A percentile compares a stretch with the other conserved stretches of the same genome.
phyloP scores from a whole-genome alignment of 2,329 filamentous ascomycete genomes.

The Fusarium floridanum region DNA sequence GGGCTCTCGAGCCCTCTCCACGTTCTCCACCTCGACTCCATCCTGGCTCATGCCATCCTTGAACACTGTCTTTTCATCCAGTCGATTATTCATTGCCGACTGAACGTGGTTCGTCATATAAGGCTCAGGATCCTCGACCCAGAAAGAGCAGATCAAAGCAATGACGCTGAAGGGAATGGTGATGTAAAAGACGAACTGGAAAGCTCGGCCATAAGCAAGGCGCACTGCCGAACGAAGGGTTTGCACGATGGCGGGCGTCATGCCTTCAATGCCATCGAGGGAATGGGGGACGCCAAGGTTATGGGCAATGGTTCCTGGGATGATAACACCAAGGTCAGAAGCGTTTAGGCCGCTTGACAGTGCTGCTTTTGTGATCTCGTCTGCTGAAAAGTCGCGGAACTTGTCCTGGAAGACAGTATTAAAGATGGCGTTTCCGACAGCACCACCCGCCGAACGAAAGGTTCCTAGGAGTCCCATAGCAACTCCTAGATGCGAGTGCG shows the following conservation, averaged over 20 bases:
- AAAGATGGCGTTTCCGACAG: slow-evolving; percentile 24
- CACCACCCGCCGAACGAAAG: slow-evolving; percentile 19
- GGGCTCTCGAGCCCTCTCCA: background rate
- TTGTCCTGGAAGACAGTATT: slow-evolving; percentile 27
- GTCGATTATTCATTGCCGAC: slow-evolving; percentile 5
- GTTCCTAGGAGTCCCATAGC: slow-evolving; percentile 28
- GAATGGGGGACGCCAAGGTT: slow-evolving; percentile 15
- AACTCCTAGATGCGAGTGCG: slow-evolving; percentile 26
- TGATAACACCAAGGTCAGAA: slow-evolving; percentile 3
- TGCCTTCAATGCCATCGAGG: background rate
- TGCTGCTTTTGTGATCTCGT: slow-evolving; percentile 10
- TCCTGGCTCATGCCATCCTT: background rate
- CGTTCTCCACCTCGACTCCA: background rate
- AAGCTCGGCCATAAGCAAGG: slow-evolving; percentile 13
- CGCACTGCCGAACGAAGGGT: slow-evolving; percentile 11
- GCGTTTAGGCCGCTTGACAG: background rate
- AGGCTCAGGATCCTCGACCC: slow-evolving; percentile 15
- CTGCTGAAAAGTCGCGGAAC: slow-evolving; percentile 8
- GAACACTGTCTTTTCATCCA: background rate
- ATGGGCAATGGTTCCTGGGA: slow-evolving; percentile 3
- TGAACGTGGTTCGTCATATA: slow-evolving; percentile 29
- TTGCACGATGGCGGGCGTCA: background rate
- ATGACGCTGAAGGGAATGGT: slow-evolving; percentile 21
- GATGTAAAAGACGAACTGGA: slow-evolving; percentile 23
- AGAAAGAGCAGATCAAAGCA: slow-evolving; percentile 9